These are phyloP conservation scores for Populus tremula DNA, from an alignment of 345 rosid species.

Conservation along the genomic window DNA sequence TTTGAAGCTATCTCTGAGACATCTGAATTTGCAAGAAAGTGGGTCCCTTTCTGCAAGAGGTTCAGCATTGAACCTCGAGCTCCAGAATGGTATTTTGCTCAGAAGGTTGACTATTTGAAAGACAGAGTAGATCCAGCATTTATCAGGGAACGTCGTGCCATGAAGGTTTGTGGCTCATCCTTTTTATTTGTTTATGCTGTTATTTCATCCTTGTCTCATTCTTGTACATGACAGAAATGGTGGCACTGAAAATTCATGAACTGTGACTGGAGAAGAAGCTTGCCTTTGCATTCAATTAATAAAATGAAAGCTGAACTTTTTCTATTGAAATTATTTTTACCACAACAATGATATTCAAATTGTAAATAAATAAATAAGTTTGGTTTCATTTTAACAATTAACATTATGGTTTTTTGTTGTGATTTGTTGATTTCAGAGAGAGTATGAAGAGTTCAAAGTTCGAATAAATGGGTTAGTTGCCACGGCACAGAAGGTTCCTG, in stretches of 20 bases:
- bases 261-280: neutral
- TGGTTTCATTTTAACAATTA: slow-evolving; percentile 12
- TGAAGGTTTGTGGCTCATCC: slow-evolving; percentile 57
- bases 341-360: neutral
- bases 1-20: slow-evolving; percentile 94
- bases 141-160: slow-evolving; percentile 73
- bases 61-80: slow-evolving; percentile 82
- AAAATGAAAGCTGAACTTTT: neutral
- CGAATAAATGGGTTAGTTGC: slow-evolving; percentile 75
- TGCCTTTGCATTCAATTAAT: neutral
- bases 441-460: slow-evolving; percentile 82
- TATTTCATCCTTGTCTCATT: neutral
- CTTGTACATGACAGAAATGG: neutral
- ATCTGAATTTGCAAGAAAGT: slow-evolving; percentile 80
- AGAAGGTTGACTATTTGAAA: slow-evolving; percentile 71
- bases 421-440: slow-evolving; percentile 48
- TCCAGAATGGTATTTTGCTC: slow-evolving; percentile 86
- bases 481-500: slow-evolving; percentile 84
- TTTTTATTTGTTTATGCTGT: neutral
- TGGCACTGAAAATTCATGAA: neutral
- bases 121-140: slow-evolving; percentile 69
- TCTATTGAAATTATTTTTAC: neutral
- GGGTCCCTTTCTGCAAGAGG: slow-evolving; percentile 93
- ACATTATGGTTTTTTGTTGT: neutral
- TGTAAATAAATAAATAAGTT: neutral